Base-by-base conservation (phyloP, 164 flowering plant species). In the Santalum album region DNA sequence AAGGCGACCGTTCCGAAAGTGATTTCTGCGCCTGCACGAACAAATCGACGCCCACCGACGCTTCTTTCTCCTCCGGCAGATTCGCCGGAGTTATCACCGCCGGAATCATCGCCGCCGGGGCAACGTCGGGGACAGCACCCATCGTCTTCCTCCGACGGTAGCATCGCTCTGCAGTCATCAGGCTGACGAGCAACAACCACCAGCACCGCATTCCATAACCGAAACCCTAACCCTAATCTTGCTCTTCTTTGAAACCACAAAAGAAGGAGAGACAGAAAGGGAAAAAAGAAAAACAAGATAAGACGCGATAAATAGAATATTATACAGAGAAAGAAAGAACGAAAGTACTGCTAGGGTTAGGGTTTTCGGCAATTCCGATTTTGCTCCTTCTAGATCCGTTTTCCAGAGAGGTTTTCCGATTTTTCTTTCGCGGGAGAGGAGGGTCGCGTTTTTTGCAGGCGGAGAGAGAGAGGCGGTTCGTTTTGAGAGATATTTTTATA, bases 11-110 rank as follows among this genome's bases (percentile, higher is more conserved):
- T 64, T 79, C 84, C 5, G 60, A 63, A 0, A 94, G 73, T 2
- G 79, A 78, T 52, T 94, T 94, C 25, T 56, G 51, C 12, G 97
- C 96, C 66, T 90, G 97, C 7, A 81, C 29, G 55, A 63, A 86
- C 14, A 75, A 72, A 68, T 79, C 89, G 14, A 84, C 29, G 17
- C 36, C 63, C 24, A 18, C 42, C 3, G 55, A 18, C n/a, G 51
- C 26, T 51, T 17, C 20, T 19, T 16, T 34, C 34, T 44, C 47
- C 23, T 46, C 25, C 25, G 50, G 50, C 50, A 22, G 42, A 12
- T 35, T 45, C 61, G 64, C 34, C 18, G 47, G 34, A 54, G 49
- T 65, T 72, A 66, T 67, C 57, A 68, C 47, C 59, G 65, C 53
- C 12, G 76, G 72, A 50, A 77, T 67, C 25, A 71, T 65, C 66